Conservation (phyloP, 495 filamentous ascomycete species). For the Trichoderma gamsii region DNA sequence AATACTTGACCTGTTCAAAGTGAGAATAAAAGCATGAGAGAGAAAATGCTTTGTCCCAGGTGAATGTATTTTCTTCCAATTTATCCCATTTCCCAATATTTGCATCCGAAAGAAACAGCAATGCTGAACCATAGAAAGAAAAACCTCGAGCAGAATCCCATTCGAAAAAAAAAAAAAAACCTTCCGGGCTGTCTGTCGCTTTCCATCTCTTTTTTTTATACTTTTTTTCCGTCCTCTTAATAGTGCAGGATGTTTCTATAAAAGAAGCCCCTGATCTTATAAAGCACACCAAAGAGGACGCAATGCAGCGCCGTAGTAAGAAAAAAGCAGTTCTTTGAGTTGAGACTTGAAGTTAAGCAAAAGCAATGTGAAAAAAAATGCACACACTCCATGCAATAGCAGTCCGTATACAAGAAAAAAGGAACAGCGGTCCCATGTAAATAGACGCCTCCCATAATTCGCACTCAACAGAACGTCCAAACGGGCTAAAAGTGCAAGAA, state of each 20-base stretch:
- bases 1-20: neutral
- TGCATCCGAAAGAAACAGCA: constrained; percentile 18
- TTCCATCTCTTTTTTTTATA: neutral
- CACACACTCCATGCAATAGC: neutral
- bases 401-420: neutral
- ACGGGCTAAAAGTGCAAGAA: neutral
- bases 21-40: neutral
- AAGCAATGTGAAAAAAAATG: neutral
- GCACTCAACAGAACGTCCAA: neutral
- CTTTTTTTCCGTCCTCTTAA: neutral
- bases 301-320: neutral
- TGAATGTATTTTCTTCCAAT: constrained; percentile 24
- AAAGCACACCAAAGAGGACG: neutral
- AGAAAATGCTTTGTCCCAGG: constrained; percentile 15
- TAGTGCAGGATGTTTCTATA: neutral
- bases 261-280: neutral
- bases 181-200: constrained; percentile 3
- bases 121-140: constrained; percentile 33
- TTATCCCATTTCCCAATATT: neutral
- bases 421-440: neutral
- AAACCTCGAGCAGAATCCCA: constrained; percentile 18
- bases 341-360: neutral
- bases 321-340: neutral
- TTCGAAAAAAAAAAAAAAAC: neutral
- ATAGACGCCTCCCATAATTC: neutral